These are phyloP conservation scores for Neurospora sp. DNA, from an alignment of 495 filamentous ascomycete genomes.

Conservation along the genomic window DNA sequence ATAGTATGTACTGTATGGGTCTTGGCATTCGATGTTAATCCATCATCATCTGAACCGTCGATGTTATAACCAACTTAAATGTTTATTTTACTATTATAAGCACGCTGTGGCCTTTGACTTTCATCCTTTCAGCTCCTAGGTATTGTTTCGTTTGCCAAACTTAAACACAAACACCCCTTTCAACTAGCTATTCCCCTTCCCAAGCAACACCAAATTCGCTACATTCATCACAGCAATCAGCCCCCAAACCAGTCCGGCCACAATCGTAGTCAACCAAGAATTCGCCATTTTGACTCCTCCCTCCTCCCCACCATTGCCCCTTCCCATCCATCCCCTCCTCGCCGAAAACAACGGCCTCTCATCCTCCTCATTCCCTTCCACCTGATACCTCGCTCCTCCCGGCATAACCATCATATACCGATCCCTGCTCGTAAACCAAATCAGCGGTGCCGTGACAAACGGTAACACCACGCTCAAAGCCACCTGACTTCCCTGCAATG, in stretches of 20 bases:
- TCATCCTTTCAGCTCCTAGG: neutral
- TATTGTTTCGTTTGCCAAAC: neutral
- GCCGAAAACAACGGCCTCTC: slow-evolving; percentile 1
- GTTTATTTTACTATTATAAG: neutral
- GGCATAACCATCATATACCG: slow-evolving; percentile 67
- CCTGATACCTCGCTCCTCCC: slow-evolving; percentile 23
- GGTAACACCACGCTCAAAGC: slow-evolving; percentile 72
- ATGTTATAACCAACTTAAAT: too few relatives aligned
- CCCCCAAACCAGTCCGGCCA: slow-evolving; percentile 55
- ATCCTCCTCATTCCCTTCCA: slow-evolving; percentile 9
- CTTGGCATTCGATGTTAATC: neutral
- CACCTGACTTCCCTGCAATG: slow-evolving; percentile 70
- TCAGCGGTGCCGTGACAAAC: slow-evolving; percentile 71
- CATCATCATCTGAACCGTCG: neutral
- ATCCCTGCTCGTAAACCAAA: slow-evolving; percentile 77
- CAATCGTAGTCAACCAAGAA: slow-evolving; percentile 41
- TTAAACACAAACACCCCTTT: neutral
- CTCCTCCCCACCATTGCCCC: slow-evolving; percentile 1
- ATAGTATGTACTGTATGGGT: neutral
- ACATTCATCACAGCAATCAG: slow-evolving; percentile 66
- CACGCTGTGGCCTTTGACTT: neutral
- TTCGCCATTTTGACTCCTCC: slow-evolving; percentile 50
- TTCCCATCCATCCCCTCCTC: neutral
- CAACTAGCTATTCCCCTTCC: slow-evolving; percentile 31
- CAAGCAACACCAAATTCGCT: slow-evolving; percentile 59